These are phyloP conservation scores for Fusarium burgessii DNA, from an alignment of 2,329 filamentous ascomycete species.

Conservation along the genomic window DNA sequence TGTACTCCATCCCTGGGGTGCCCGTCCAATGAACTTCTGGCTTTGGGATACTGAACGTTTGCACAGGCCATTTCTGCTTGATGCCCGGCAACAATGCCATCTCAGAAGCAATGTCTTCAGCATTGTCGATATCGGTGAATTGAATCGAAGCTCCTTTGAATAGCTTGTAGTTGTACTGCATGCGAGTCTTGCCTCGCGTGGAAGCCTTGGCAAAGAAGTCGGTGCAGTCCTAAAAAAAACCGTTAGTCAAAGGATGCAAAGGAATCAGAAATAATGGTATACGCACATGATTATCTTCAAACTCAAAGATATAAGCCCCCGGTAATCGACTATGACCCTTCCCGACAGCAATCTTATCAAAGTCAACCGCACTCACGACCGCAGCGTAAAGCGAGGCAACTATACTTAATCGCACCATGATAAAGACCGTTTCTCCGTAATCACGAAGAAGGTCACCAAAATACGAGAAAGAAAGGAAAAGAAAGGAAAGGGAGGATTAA, in stretches of 20 bases:
- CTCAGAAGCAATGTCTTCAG: slow-evolving; percentile 56
- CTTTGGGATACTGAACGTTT: slow-evolving; percentile 58
- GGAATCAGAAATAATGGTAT: rapidly evolving
- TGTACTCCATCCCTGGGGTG: slow-evolving; percentile 42
- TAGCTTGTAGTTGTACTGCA: slow-evolving; percentile 62
- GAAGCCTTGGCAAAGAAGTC: slow-evolving; percentile 32
- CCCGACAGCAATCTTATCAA: slow-evolving; percentile 42
- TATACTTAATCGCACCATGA: slow-evolving; percentile 53
- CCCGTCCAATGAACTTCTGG: slow-evolving; percentile 58
- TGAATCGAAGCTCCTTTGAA: slow-evolving; percentile 68
- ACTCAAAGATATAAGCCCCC: slow-evolving; percentile 66
- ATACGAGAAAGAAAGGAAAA: slow-evolving; percentile 8
- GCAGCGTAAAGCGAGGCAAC: slow-evolving; percentile 53
- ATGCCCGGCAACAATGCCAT: slow-evolving; percentile 59
- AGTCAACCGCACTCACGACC: slow-evolving; percentile 47
- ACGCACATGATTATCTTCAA: slow-evolving; percentile 62
- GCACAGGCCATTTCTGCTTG: slow-evolving; percentile 63
- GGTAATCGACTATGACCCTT: slow-evolving; percentile 50
- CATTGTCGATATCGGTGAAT: slow-evolving; percentile 60
- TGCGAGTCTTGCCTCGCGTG: slow-evolving; percentile 57
- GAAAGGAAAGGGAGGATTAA: neutral
- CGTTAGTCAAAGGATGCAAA: neutral
- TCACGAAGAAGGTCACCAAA: slow-evolving; percentile 10
- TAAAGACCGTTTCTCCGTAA: slow-evolving; percentile 21
- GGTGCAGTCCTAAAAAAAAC: slow-evolving; percentile 16